Percentiles rank a stretch among this genome's conserved stretches.
Evolutionary conservation across 257 asterid genomes (phyloP).

Genomic region (Salvia rosmarinus): DNA sequence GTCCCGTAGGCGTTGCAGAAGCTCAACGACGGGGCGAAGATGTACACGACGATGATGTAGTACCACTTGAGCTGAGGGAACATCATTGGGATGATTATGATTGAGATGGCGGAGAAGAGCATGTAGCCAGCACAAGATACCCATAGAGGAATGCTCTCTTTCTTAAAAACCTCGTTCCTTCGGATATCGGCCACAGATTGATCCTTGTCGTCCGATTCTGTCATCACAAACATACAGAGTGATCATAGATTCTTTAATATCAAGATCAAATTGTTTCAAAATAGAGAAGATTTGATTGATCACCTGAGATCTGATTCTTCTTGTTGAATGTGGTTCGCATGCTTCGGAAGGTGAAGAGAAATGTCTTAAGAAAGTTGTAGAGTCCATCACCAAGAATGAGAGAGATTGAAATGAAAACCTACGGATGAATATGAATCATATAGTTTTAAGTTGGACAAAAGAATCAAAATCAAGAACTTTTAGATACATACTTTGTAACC

Average conservation of each 20-base stretch:
- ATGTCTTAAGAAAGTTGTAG: slow-evolving; percentile 73
- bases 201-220: slow-evolving; percentile 42
- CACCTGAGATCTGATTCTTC: slow-evolving; percentile 48
- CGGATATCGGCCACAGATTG: slow-evolving; percentile 39
- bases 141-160: slow-evolving; percentile 73
- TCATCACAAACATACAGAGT: slow-evolving; percentile 22
- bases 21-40: slow-evolving; percentile 65
- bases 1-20: slow-evolving; percentile 83
- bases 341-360: slow-evolving; percentile 54
- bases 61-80: slow-evolving; percentile 78
- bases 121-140: slow-evolving; percentile 60
- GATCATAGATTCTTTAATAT: neutral
- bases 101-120: slow-evolving; percentile 54
- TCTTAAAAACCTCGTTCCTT: slow-evolving; percentile 56
- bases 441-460: neutral
- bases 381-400: slow-evolving; percentile 88
- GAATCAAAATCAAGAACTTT: neutral
- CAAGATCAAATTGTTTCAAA: too few species aligned
- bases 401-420: slow-evolving; percentile 85
- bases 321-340: slow-evolving; percentile 52
- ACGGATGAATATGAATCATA: slow-evolving; percentile 29
- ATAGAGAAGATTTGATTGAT: neutral
- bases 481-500: slow-evolving; percentile 60
- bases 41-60: slow-evolving; percentile 54
- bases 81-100: slow-evolving; percentile 63